Evolutionary conservation across 2,329 filamentous ascomycete genomes (phyloP).

Genomic region (Colletotrichum sp.): DNA sequence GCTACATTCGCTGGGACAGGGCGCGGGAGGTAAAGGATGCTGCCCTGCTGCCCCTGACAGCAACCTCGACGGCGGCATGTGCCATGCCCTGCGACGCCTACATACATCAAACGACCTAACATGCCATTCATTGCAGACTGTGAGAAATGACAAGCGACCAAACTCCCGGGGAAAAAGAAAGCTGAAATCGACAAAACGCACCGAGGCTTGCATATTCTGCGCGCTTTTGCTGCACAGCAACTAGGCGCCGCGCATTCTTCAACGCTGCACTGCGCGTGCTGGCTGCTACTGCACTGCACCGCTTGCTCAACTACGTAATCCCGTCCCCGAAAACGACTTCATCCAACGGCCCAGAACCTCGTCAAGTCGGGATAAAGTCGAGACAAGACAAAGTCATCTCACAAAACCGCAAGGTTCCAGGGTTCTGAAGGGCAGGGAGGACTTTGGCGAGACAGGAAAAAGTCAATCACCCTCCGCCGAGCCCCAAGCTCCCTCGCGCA

Average conservation of each 20-base stretch:
- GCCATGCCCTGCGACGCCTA: slow-evolving; percentile 2
- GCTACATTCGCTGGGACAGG: background rate
- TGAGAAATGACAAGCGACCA: slow-evolving; percentile 8
- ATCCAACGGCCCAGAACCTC: background rate
- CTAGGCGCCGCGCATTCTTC: slow-evolving; percentile 14
- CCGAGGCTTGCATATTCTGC: slow-evolving; percentile 14
- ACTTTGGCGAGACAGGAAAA: background rate
- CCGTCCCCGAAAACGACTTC: background rate
- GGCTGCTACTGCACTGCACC: background rate
- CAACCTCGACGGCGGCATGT: background rate
- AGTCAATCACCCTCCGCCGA: slow-evolving; percentile 9
- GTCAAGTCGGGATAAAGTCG: background rate
- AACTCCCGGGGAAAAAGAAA: slow-evolving; percentile 6
- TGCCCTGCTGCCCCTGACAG: background rate
- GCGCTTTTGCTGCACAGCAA: background rate
- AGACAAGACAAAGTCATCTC: background rate
- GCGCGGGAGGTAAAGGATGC: background rate
- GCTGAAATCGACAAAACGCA: background rate
- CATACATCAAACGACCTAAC: slow-evolving; percentile 10
- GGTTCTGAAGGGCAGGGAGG: background rate
- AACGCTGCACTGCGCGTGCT: background rate
- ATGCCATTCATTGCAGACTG: background rate
- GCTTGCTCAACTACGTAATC: background rate
- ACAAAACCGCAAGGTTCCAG: background rate
- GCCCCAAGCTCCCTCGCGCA: slow-evolving; percentile 6